Base-by-base conservation (phyloP, 768 basidiomycete species). In the Tulasnella sp. region DNA sequence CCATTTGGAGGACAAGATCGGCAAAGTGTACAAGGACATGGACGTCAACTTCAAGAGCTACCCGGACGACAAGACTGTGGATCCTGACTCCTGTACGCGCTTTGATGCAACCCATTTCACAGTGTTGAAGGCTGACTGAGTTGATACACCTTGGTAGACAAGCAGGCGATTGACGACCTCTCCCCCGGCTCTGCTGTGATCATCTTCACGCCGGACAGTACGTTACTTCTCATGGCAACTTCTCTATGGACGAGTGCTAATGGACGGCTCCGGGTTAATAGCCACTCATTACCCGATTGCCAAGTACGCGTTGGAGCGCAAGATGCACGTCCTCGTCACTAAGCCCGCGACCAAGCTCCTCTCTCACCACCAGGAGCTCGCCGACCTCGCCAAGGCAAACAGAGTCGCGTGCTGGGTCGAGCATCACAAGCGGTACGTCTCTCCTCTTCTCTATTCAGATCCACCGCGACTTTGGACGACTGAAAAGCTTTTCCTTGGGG, bases 361-460 rank as follows among this genome's bases (percentile, higher is more conserved):
- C 71, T 84, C 87, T 67, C 89, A 97, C 78, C 95, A 97, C 80
- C 88, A 86, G 74, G 85, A 86, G 36, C 84, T 96, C 65, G 88
- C 94, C 75, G 83, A 85, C 41, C 86, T 91, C 12, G 92, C 95
- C 37, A 86, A 84, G 76, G 86, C 90, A 80, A 85, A 94, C 78
- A 88, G 89, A 64, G 89, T 95, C 22, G 85, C 93, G 2, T 94
- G 92, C 80, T 94, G 92, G 78, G 94, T 96, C n/a, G 95, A 97
- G 79, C 93, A 96, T 77, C 92, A 94, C 82, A 94, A 94, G 79
- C 87, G 92, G 89, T 88, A 76, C 76, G 80, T 77, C 22, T 39
- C 9, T 36, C 34, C 67, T 0, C 62, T 26, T 26, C 5, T n/a
- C 12, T 67, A 17, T n/a, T n/a, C 26, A 67, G 22, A 69, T 69